A percentile compares a stretch with the other conserved stretches of the same genome.
Evolutionary conservation across 2,329 filamentous ascomycete genomes (phyloP).

Genomic region (Colletotrichum lentis): DNA sequence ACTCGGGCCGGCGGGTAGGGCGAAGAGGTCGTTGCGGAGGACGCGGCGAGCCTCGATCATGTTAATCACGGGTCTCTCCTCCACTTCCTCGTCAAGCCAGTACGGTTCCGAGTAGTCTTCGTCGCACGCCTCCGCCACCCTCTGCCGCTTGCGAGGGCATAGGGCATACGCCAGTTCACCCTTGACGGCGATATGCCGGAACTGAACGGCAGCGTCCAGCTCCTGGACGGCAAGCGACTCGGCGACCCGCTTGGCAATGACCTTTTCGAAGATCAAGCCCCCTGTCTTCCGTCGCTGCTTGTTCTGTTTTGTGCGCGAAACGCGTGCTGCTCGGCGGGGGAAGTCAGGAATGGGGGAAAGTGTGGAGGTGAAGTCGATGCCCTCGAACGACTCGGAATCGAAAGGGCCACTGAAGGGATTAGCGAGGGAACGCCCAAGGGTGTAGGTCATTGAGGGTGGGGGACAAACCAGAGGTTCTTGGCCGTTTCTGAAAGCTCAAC

Average conservation of each 20-base stretch:
- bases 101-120: slow-evolving; percentile 12
- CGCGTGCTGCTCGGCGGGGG: slow-evolving; percentile 3
- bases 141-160: slow-evolving; percentile 29
- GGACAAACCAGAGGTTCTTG: background rate
- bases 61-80: slow-evolving; percentile 15
- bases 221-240: slow-evolving; percentile 25
- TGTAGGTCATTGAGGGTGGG: background rate
- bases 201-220: slow-evolving; percentile 26
- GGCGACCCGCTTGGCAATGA: slow-evolving; percentile 1
- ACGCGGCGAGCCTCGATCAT: slow-evolving; percentile 30
- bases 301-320: background rate
- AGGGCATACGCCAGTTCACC: slow-evolving; percentile 23
- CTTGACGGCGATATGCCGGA: slow-evolving; percentile 18
- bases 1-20: slow-evolving; percentile 15
- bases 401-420: slow-evolving; percentile 21
- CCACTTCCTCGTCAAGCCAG: slow-evolving; percentile 17
- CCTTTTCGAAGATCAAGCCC: slow-evolving; percentile 17
- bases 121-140: background rate
- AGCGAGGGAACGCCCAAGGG: background rate
- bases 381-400: slow-evolving; percentile 2
- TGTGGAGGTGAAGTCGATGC: background rate
- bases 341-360: slow-evolving; percentile 6
- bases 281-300: slow-evolving; percentile 9
- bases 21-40: slow-evolving; percentile 23
- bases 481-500: slow-evolving; percentile 10